These are phyloP conservation scores for Hortiboletus campestris DNA, from an alignment of 768 basidiomycete genomes.

Conservation along the genomic window DNA sequence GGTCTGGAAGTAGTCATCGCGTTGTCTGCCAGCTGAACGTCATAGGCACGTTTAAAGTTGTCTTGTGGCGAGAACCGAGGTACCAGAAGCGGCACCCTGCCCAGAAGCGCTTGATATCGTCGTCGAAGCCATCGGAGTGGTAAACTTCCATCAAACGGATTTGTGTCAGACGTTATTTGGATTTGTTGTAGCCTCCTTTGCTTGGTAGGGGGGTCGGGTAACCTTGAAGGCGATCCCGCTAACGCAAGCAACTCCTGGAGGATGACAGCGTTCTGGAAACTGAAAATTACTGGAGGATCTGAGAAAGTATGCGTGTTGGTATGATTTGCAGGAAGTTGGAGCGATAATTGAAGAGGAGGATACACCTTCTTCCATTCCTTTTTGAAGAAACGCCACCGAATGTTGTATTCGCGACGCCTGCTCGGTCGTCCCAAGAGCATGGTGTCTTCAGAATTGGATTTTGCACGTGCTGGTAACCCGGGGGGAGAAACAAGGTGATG, in stretches of 20 bases:
- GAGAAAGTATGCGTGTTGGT: conserved; percentile 10
- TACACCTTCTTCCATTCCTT: conserved; percentile 51
- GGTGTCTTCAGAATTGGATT: conserved; percentile 58
- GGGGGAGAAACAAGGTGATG: conserved; percentile 49
- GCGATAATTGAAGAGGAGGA: conserved; percentile 58
- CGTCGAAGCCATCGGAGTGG: conserved; percentile 39
- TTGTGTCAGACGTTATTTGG: neutral
- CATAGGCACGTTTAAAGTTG: conserved; percentile 20
- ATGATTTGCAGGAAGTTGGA: conserved; percentile 15
- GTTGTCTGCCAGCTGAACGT: conserved; percentile 32
- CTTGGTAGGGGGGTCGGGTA: conserved; percentile 33
- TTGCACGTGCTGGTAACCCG: conserved; percentile 53
- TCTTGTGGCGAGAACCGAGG: conserved; percentile 21
- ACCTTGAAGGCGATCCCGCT: conserved; percentile 34
- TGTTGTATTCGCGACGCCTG: conserved; percentile 72
- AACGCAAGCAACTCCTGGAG: conserved; percentile 47
- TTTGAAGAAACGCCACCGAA: conserved; percentile 64
- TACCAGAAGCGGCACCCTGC: conserved; percentile 55
- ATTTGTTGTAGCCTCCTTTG: conserved; percentile 1
- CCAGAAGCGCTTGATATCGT: conserved; percentile 60
- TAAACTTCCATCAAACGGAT: conserved; percentile 17
- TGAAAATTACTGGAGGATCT: conserved; percentile 33
- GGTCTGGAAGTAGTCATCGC: conserved; percentile 24
- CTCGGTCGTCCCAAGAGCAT: conserved; percentile 61
- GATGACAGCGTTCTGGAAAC: conserved; percentile 42